Base-by-base conservation (phyloP, 2,329 filamentous ascomycete species). In the Clonostachys byssicola region DNA sequence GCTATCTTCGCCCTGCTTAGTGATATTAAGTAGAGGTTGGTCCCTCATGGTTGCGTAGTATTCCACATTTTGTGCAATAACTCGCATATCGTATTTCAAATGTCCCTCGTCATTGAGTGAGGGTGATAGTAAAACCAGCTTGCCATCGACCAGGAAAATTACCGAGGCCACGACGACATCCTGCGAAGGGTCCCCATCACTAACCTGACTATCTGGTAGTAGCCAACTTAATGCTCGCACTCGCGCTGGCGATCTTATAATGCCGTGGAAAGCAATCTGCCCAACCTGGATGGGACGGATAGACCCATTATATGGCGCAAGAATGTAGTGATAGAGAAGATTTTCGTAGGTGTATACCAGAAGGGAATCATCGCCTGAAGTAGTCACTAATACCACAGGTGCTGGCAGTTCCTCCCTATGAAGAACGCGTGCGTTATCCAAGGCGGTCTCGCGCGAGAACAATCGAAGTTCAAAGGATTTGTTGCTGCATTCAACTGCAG, bases 291-390 rank as follows among this genome's bases (percentile, higher is more conserved):
- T 81, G 33, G 97, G 77, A 40, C 84, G 85, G 34, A 95, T 80
- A 18, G 84, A 72, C 14, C 77, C 84, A n/a, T 80, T 75, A 18
- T 82, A 77, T 1, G 83, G 79, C 0, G 88, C 84, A 53, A 99
- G 92, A 50, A 99, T 84, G 63, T 91, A 99, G 63, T 99, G 94
- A 60, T 96, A 94, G 14, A 99, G 77, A 12, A 95, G 79, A 63
- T 99, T 99, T 62, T 97, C 92, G 63, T 96, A 92, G 0, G 94
- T 99, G 65, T 99, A 99, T 12, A 96, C 92, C 34, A 99, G 79
- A 30, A 99, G 76, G 1, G 94, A 97, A 66, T 99, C 94, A 56
- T 95, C 89, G 36, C 92, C 94, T 3, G 92, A 94, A 0, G 88
- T 85, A 0, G 92, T 88, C 45, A 96, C 85, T 41, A 96, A 80